Evolutionary conservation across 306 rosid species (phyloP).

Genomic region (Clitoria ternatea): DNA sequence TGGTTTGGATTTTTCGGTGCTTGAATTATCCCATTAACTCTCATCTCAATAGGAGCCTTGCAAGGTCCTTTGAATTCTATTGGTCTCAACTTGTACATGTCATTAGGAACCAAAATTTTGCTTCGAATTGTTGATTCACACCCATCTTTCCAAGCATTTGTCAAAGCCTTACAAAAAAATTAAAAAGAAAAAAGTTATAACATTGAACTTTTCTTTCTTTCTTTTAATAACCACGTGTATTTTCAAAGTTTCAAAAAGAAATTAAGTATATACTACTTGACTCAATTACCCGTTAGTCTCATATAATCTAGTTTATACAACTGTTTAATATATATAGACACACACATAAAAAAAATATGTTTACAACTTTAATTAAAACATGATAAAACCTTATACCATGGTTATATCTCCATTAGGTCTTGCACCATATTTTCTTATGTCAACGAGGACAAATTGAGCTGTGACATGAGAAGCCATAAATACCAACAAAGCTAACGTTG

Average conservation of each 20-base stretch:
- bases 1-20: background rate
- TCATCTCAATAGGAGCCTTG: background rate
- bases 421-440: background rate
- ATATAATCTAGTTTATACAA: no score
- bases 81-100: background rate
- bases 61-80: background rate
- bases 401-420: background rate
- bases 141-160: background rate
- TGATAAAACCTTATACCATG: background rate
- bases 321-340: no score
- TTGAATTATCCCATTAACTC: background rate
- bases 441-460: background rate
- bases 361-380: background rate
- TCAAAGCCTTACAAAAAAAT: background rate
- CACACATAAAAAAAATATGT: background rate
- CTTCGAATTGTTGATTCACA: background rate
- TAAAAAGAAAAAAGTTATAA: background rate
- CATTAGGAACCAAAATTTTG: background rate
- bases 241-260: no score
- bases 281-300: no score
- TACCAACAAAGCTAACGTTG: background rate
- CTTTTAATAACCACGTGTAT: no score
- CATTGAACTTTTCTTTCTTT: no score
- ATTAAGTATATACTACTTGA: no score
- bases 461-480: background rate